phyloP scores from a whole-genome alignment of 2,329 filamentous ascomycete species.

The Alternaria metachromatica region DNA sequence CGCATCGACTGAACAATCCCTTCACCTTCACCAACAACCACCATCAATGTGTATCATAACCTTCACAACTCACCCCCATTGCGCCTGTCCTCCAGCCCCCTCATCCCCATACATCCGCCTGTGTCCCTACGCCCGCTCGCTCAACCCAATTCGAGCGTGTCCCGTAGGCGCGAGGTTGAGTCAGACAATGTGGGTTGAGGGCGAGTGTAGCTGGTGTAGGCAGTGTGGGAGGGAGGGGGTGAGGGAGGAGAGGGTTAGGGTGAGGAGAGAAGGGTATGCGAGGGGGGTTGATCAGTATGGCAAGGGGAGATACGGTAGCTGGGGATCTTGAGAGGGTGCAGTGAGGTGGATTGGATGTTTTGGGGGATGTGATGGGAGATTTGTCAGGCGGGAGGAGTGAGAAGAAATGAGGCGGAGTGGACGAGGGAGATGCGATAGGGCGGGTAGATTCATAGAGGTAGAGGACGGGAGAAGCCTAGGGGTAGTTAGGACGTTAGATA shows the following conservation, averaged over 20 bases:
- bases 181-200: slow-evolving; percentile 1
- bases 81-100: slow-evolving; percentile 34
- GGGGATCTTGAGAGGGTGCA: too few relatives aligned
- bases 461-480: background rate
- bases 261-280: too few relatives aligned
- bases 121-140: slow-evolving; percentile 12
- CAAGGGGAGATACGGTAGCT: too few relatives aligned
- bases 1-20: too few relatives aligned
- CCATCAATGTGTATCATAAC: slow-evolving; percentile 32
- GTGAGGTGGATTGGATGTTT: too few relatives aligned
- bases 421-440: background rate
- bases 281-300: too few relatives aligned
- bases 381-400: background rate
- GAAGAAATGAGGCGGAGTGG: background rate
- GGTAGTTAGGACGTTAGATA: background rate
- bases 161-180: slow-evolving; percentile 18
- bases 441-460: background rate
- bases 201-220: slow-evolving; percentile 31
- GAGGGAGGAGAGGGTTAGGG: background rate
- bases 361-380: too few relatives aligned
- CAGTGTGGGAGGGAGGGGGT: slow-evolving; percentile 14
- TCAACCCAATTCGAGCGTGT: slow-evolving; percentile 19
- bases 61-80: slow-evolving; percentile 25
- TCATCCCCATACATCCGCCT: slow-evolving; percentile 24
- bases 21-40: too few relatives aligned